Evolutionary conservation across 495 filamentous ascomycete genomes (phyloP), one percentile per base, ranked within the genome.

Genomic region (Xylaria venustula): DNA sequence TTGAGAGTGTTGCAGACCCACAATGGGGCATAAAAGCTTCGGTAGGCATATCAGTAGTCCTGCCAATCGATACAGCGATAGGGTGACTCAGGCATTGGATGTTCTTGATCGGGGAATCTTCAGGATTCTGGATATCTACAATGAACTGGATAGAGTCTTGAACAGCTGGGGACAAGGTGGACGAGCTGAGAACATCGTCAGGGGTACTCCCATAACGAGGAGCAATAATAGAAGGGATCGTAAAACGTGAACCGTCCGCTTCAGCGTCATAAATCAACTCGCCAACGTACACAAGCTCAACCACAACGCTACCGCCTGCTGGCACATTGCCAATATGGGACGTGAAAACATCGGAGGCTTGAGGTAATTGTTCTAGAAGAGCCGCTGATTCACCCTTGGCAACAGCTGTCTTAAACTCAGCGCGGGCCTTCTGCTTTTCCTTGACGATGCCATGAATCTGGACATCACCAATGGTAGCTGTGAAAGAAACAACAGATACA

Each of bases 21-120:
- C 79, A 81, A 26, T 75, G 72, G 8, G 85, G 83, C 15, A 68
- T 65, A 22, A 74, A 68, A 28, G 73, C 70, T n/a, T 65, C 65
- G 3, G 65, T 63, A 3, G 74, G 54, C 0, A 75, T 71, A 2
- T 68, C 66, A 7, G 85, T 86, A 4, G 77, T 79, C 22, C 77
- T 82, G 7, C 87, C 89, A 34, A 90, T 73, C 0, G 78, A 78
- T 6, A 90, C 80, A 0, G 84, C 75, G 53, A 90, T 85, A 3
- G 84, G 85, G 63, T 91, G 89, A n/a, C 79, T 84, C 1, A 87
- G 87, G 0, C 84, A 88, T 60, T 84, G 82, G 22, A 91, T 68
- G 40, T 74, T 77, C 59, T 82, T 78, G 65, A 91, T 83, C 36
- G 79, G 74, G 4, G 76, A 81, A 1, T 77, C 73, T 7, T 79